Evolutionary conservation across 2,329 filamentous ascomycete species (phyloP), one percentile per base, ranked within the genome.

Genomic region (Orbilia quercus): DNA sequence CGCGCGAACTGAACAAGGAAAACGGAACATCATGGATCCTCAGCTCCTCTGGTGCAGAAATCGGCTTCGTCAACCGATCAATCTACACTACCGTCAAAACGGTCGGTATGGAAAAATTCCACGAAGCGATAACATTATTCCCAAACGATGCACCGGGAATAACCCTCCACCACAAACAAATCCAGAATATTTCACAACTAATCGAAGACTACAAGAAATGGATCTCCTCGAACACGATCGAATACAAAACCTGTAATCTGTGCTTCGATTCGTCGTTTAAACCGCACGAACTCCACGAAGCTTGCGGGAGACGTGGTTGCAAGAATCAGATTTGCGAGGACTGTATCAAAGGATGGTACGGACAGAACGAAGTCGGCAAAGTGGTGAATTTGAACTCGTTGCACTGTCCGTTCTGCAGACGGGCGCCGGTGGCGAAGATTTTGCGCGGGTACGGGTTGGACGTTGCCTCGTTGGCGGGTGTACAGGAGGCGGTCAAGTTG

Each of bases 351-450:
- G 77, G 75, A 1, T 85, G 84, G 84, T 85, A 85, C 66, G 82
- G 83, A 0, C 77, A 82, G 66, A 85, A 85, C 75, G 54, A 45
- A 0, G 77, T 79, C 0, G 83, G 84, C 0, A 76, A 76, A 0
- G 79, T 84, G 11, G 81, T 85, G 76, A 85, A 85, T 70, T 76
- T 82, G 0, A 82, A 83, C 0, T 83, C 84, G 0, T 81, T 86
- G 2, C 79, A 77, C 1, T 85, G 84, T 67, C 83, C 84, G 0
- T 85, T 85, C 78, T 86, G 84, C 69, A 80, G 84, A 22, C 81
- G 84, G 0, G 79, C 76, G 45, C 83, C 83, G 0, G 79, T 80
- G 0, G 76, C 81, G 2, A 79, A 79, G 58, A 81, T 80, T 0
- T 75, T 84, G 1, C 77, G 80, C 0, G 74, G 75, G 0, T 79